Percentiles rank a stretch among this genome's conserved stretches.
phyloP scores from a whole-genome alignment of 2,329 filamentous ascomycete species.

The Sporothrix pseudoabietina region DNA sequence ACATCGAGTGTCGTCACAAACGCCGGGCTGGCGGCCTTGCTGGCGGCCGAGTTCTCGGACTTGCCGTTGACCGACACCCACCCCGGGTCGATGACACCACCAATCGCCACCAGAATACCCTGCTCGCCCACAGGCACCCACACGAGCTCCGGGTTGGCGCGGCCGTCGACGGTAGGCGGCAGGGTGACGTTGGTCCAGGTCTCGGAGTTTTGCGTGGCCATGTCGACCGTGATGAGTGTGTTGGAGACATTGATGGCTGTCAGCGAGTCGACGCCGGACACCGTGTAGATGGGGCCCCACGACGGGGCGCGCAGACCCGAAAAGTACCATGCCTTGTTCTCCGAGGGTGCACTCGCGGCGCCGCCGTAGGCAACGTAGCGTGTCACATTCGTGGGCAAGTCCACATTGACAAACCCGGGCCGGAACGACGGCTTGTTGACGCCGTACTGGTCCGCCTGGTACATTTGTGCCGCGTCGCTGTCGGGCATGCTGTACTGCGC shows the following conservation, averaged over 20 bases:
- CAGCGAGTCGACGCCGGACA: conserved; percentile 40
- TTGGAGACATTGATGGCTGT: conserved; percentile 54
- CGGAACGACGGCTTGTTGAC: conserved; percentile 47
- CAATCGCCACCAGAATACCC: conserved; percentile 75
- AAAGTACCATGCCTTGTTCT: conserved; percentile 73
- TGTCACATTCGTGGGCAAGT: conserved; percentile 53
- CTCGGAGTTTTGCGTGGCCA: conserved; percentile 53
- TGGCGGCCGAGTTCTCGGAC: conserved; percentile 44
- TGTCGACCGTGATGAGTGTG: conserved; percentile 63
- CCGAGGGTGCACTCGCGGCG: conserved; percentile 65
- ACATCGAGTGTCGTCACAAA: conserved; percentile 76
- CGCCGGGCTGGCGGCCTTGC: conserved; percentile 63
- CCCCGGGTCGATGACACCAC: conserved; percentile 67
- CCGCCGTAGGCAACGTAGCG: conserved; percentile 67
- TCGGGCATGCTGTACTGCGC: conserved; percentile 45
- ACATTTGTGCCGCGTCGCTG: conserved; percentile 51
- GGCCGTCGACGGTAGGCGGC: conserved; percentile 51
- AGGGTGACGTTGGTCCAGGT: conserved; percentile 62
- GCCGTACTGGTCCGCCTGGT: conserved; percentile 58
- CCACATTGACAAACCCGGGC: conserved; percentile 47
- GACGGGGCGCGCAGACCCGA: conserved; percentile 59
- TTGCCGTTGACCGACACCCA: conserved; percentile 42
- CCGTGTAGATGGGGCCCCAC: conserved; percentile 53
- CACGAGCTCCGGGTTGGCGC: conserved; percentile 66
- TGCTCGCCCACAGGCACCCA: conserved; percentile 77